phyloP scores from a whole-genome alignment of 139 green algal genomes.

The Ettlia oleoabundans region DNA sequence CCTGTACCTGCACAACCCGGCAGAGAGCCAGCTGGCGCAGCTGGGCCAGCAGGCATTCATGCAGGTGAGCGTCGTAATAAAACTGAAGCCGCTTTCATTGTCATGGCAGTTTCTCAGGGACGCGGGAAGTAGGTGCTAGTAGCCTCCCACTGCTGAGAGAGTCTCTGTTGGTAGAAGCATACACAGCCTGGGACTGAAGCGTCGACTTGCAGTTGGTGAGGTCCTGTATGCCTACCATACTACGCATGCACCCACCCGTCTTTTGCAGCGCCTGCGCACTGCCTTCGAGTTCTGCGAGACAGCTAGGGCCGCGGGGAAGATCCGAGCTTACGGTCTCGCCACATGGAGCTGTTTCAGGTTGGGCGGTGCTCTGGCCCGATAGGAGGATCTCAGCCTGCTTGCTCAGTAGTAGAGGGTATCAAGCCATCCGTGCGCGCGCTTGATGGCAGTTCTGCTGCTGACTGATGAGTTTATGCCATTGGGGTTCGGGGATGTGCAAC shows the following conservation, averaged over 20 bases:
- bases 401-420: background rate
- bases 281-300: constrained; percentile 47
- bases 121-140: no score
- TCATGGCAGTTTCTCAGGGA: no score
- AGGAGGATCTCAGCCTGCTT: background rate
- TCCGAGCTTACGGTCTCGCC: constrained; percentile 70
- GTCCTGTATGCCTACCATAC: no score
- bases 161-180: no score
- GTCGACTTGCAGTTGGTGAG: no score
- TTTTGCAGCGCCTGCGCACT: constrained; percentile 35
- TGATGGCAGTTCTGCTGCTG: background rate
- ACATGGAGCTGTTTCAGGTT: constrained; percentile 76
- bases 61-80: no score
- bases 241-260: no score
- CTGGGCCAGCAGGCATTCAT: constrained; percentile 55
- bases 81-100: no score
- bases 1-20: constrained; percentile 80
- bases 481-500: background rate
- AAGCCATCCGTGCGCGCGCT: background rate
- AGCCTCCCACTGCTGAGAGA: no score
- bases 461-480: background rate
- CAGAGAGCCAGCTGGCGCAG: constrained; percentile 58
- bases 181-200: no score
- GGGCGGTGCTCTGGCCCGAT: no score
- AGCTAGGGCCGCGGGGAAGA: constrained; percentile 27